These are phyloP conservation scores for Cladorrhinum samala DNA, from an alignment of 495 filamentous ascomycete genomes.

Conservation along the genomic window DNA sequence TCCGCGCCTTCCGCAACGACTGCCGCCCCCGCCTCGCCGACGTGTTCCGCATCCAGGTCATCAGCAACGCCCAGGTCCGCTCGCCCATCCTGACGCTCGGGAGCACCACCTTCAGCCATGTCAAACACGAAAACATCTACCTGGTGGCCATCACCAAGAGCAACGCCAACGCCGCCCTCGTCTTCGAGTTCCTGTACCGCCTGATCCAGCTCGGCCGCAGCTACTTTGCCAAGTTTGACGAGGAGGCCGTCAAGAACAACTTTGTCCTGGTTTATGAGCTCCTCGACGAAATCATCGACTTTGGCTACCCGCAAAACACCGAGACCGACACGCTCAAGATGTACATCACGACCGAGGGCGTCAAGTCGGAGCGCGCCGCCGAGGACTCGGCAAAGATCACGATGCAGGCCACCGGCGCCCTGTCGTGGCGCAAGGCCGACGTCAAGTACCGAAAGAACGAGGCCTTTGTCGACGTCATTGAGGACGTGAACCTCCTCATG, in stretches of 20 bases:
- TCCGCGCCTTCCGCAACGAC: slow-evolving; percentile 96
- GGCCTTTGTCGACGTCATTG: slow-evolving; percentile 98
- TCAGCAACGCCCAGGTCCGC: slow-evolving; percentile 95
- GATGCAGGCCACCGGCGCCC: slow-evolving; percentile 96
- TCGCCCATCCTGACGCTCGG: slow-evolving; percentile 96
- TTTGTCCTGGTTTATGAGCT: slow-evolving; percentile 99
- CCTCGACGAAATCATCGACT: slow-evolving; percentile 97
- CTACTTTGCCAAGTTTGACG: slow-evolving; percentile 99
- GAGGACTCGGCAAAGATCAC: slow-evolving; percentile 96
- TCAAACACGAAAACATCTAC: slow-evolving; percentile 99
- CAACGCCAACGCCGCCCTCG: slow-evolving; percentile 97
- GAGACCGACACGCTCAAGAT: slow-evolving; percentile 99
- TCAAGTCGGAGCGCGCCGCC: slow-evolving; percentile 88
- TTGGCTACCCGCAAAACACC: slow-evolving; percentile 98
- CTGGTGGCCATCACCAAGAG: slow-evolving; percentile 96
- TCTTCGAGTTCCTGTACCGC: slow-evolving; percentile 97
- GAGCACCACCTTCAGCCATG: slow-evolving; percentile 97
- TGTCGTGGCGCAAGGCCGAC: slow-evolving; percentile 94
- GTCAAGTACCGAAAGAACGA: slow-evolving; percentile 99
- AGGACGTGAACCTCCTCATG: slow-evolving; percentile 98
- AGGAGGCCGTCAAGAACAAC: slow-evolving; percentile 99
- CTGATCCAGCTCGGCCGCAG: slow-evolving; percentile 83
- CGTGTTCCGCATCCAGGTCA: slow-evolving; percentile 99
- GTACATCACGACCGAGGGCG: slow-evolving; percentile 99
- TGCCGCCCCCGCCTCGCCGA: slow-evolving; percentile 95